phyloP scores from a whole-genome alignment of 345 rosid species.

The Bruguiera sexangula region DNA sequence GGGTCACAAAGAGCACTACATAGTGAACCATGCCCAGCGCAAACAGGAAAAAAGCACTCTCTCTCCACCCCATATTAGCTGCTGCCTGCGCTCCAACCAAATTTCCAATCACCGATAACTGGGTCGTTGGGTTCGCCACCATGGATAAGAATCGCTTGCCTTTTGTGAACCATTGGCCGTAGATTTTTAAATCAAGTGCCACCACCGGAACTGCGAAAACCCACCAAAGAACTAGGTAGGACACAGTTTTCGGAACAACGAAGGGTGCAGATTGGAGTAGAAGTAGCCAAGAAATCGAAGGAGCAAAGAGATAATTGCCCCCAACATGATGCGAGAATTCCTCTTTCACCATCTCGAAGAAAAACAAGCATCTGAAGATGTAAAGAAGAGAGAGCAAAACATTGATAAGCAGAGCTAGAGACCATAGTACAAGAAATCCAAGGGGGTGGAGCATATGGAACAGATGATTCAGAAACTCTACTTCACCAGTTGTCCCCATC shows the following conservation, averaged over 20 bases:
- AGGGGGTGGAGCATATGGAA: background rate
- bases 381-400: background rate
- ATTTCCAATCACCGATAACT: background rate
- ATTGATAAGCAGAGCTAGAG: background rate
- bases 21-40: background rate
- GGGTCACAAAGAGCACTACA: background rate
- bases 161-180: background rate
- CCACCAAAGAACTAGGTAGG: background rate
- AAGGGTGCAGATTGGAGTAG: background rate
- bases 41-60: background rate
- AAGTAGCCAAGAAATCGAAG: background rate
- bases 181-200: background rate
- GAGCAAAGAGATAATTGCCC: background rate
- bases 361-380: background rate
- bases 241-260: background rate
- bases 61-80: background rate
- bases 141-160: background rate
- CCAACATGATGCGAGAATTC: background rate
- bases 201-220: background rate
- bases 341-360: background rate
- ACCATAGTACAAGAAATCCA: background rate
- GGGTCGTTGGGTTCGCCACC: background rate
- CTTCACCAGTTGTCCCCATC: background rate
- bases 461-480: background rate
- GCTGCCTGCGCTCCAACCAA: background rate